Percentiles rank a stretch among this genome's conserved stretches.
phyloP scores from a whole-genome alignment of 2,329 filamentous ascomycete species.

The Karstenula rhodostoma region DNA sequence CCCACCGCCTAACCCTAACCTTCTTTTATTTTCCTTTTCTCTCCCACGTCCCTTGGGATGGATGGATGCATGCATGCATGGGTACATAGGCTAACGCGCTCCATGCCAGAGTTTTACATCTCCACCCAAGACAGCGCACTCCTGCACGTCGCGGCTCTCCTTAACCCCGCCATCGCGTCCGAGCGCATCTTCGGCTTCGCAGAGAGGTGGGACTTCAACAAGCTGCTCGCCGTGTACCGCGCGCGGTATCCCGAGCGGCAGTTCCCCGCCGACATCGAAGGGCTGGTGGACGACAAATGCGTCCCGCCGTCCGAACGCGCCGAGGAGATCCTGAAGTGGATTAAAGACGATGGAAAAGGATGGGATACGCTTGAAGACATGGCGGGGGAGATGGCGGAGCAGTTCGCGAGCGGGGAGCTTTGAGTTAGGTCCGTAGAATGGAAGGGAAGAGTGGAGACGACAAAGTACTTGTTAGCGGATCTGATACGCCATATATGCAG shows the following conservation, averaged over 20 bases:
- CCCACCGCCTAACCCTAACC: background rate
- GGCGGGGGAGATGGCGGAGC: conserved; percentile 26
- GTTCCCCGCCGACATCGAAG: conserved; percentile 38
- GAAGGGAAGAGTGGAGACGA: background rate
- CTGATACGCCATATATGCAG: background rate
- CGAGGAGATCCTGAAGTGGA: conserved; percentile 37
- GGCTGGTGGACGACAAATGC: conserved; percentile 26
- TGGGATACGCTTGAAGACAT: conserved; percentile 39
- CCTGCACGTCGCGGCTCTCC: conserved; percentile 62
- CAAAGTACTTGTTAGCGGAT: too few species aligned
- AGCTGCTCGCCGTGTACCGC: conserved; percentile 51
- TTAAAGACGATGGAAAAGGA: conserved; percentile 31
- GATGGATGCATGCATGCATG: too few species aligned
- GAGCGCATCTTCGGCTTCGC: conserved; percentile 66
- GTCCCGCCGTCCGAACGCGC: conserved; percentile 32
- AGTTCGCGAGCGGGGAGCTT: conserved; percentile 13
- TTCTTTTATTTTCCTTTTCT: background rate
- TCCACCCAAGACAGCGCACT: conserved; percentile 48
- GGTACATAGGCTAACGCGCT: too few species aligned
- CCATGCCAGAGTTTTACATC: conserved; percentile 33
- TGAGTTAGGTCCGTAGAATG: background rate
- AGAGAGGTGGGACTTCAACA: conserved; percentile 56
- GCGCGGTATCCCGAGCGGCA: conserved; percentile 51
- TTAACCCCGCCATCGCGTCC: conserved; percentile 55
- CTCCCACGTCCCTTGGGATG: background rate